Evolutionary conservation across 352 stramenopile genomes (phyloP).

Genomic region (Blastocystis sp.): DNA sequence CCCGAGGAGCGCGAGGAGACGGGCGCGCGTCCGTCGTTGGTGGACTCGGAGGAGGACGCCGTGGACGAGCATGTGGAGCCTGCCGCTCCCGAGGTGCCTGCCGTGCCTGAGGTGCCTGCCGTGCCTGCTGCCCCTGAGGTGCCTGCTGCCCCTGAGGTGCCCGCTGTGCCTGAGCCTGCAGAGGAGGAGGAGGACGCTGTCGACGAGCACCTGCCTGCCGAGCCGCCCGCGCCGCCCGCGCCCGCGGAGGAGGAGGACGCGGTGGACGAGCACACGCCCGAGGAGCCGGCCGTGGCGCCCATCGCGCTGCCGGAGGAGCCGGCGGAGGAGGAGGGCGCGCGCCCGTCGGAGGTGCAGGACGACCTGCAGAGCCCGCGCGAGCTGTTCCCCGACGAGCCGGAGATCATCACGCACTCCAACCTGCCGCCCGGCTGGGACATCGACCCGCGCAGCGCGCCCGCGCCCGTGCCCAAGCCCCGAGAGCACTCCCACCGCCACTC

Average conservation of each 20-base stretch:
- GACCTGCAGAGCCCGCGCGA: not conserved
- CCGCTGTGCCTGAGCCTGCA: not conserved
- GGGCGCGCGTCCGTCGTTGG: not conserved
- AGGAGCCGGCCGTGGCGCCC: not conserved
- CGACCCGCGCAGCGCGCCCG: not conserved
- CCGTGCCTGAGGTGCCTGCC: no score
- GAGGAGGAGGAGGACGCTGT: not conserved
- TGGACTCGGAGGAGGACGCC: not conserved
- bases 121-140: no score
- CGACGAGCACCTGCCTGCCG: not conserved
- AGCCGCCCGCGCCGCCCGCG: not conserved
- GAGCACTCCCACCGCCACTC: not conserved
- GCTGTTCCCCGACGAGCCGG: not conserved
- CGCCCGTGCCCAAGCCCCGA: not conserved
- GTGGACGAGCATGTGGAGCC: not conserved
- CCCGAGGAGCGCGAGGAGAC: no score
- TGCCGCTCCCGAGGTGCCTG: no score
- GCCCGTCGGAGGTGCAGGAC: not conserved
- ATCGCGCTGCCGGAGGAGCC: not conserved
- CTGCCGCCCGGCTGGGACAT: not conserved
- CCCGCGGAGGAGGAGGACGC: not conserved
- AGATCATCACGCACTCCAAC: slow-evolving; percentile 5
- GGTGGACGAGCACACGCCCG: not conserved
- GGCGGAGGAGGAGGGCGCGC: not conserved
- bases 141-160: no score